phyloP scores from a whole-genome alignment of 345 rosid genomes.

The Adansonia digitata region DNA sequence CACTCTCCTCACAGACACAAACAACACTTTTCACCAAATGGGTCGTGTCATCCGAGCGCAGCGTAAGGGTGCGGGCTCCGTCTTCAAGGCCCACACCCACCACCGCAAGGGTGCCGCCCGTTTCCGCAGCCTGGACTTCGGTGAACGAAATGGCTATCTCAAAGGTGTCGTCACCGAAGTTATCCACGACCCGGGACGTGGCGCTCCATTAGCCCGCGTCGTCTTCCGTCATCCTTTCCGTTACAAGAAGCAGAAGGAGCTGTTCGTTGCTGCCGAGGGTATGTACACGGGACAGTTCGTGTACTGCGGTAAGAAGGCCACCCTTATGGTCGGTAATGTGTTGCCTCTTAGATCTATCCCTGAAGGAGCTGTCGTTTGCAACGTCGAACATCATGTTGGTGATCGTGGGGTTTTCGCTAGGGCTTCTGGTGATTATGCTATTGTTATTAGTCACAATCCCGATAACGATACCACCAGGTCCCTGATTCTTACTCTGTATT shows the following conservation, averaged over 20 bases:
- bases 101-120: slow-evolving; percentile 73
- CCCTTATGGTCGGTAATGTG: slow-evolving; percentile 49
- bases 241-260: slow-evolving; percentile 65
- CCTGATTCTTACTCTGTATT: not conserved
- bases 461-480: slow-evolving; percentile 62
- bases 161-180: slow-evolving; percentile 60
- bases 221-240: slow-evolving; percentile 65
- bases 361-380: slow-evolving; percentile 67
- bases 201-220: slow-evolving; percentile 62
- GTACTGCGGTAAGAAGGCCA: slow-evolving; percentile 59
- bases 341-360: slow-evolving; percentile 52
- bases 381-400: slow-evolving; percentile 68
- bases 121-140: slow-evolving; percentile 63
- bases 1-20: not conserved
- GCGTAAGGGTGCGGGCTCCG: slow-evolving; percentile 70
- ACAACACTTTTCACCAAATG: slow-evolving; percentile 25
- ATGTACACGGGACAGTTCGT: slow-evolving; percentile 52
- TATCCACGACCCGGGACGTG: slow-evolving; percentile 68
- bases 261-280: slow-evolving; percentile 59
- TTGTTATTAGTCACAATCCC: slow-evolving; percentile 60
- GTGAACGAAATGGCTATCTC: slow-evolving; percentile 67
- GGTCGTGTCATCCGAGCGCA: slow-evolving; percentile 72
- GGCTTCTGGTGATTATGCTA: slow-evolving; percentile 43
- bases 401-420: slow-evolving; percentile 47
- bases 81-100: slow-evolving; percentile 72